A percentile compares a stretch with the other conserved stretches of the same genome.
These are phyloP conservation scores for Cruciata laevipes DNA, from an alignment of 257 asterid genomes.

Conservation along the genomic window DNA sequence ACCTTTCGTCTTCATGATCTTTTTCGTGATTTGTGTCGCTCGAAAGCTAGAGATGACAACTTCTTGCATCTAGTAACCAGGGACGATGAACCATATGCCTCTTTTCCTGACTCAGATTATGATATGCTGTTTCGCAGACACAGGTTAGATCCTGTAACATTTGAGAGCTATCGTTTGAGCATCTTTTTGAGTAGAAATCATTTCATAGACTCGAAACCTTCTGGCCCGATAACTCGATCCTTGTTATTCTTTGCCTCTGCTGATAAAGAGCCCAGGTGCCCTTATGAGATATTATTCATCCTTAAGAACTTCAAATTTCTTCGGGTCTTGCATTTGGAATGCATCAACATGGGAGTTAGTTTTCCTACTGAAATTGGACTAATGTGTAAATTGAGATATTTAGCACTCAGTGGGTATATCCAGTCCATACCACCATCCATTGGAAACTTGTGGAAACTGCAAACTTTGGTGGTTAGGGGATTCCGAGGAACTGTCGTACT, in stretches of 20 bases:
- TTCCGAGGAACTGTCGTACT: not conserved
- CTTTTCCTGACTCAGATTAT: slow-evolving; percentile 1
- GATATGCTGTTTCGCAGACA: not conserved
- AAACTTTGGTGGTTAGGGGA: slow-evolving; percentile 6
- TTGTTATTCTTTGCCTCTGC: slow-evolving; percentile 10
- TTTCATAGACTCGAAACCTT: slow-evolving; percentile 2
- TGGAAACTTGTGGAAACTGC: slow-evolving; percentile 1
- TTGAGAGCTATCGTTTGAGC: slow-evolving; percentile 1
- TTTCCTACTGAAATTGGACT: slow-evolving; percentile 4
- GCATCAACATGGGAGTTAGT: not conserved
- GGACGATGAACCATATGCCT: slow-evolving; percentile 5
- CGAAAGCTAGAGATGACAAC: not conserved
- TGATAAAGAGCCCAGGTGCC: slow-evolving; percentile 1
- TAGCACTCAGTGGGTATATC: not conserved
- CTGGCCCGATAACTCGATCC: not conserved
- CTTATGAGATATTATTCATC: slow-evolving; percentile 7
- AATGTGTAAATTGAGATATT: slow-evolving; percentile 9
- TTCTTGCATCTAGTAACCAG: not conserved
- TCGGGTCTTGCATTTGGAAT: not conserved
- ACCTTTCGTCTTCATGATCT: slow-evolving; percentile 9
- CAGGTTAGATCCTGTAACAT: not conserved
- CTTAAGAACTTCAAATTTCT: slow-evolving; percentile 4
- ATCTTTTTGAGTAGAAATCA: not conserved
- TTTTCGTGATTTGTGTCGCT: not conserved
- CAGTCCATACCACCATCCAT: not conserved